Conservation (phyloP, 2,329 filamentous ascomycete genomes). For the Diplodia intermedia region DNA sequence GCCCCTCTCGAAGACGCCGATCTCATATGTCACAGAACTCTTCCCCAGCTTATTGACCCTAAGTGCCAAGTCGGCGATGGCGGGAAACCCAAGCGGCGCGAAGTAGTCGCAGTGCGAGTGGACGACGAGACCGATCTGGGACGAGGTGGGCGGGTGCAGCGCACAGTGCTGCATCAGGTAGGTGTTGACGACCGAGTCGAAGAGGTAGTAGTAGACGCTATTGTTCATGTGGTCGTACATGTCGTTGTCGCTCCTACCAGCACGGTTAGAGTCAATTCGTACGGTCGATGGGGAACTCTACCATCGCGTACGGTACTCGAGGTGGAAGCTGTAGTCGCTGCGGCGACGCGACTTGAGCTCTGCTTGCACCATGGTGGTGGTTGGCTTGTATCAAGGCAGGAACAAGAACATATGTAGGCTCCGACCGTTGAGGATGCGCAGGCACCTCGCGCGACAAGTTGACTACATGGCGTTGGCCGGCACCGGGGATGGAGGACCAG, state of each 20-base stretch:
- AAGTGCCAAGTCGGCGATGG: slow-evolving; percentile 79
- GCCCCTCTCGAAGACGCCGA: slow-evolving; percentile 81
- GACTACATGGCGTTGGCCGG: slow-evolving; percentile 5
- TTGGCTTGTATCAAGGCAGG: not conserved
- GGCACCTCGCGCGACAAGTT: not conserved
- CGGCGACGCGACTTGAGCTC: slow-evolving; percentile 66
- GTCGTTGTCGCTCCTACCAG: slow-evolving; percentile 84
- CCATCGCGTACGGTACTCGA: slow-evolving; percentile 90
- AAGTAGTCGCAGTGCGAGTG: slow-evolving; percentile 88
- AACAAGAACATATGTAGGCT: not conserved
- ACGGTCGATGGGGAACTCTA: slow-evolving; percentile 46
- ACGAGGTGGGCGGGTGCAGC: slow-evolving; percentile 71
- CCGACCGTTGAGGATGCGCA: not conserved
- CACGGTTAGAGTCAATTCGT: slow-evolving; percentile 26
- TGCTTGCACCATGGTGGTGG: slow-evolving; percentile 24
- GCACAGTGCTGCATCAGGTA: slow-evolving; percentile 83
- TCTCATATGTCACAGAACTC: slow-evolving; percentile 88
- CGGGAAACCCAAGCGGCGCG: slow-evolving; percentile 79
- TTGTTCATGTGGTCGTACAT: slow-evolving; percentile 97
- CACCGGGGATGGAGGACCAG: not conserved
- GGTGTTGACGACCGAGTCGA: slow-evolving; percentile 88
- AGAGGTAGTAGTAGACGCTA: slow-evolving; percentile 82
- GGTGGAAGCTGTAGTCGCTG: slow-evolving; percentile 76
- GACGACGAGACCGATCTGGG: slow-evolving; percentile 82
- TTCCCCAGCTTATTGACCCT: slow-evolving; percentile 84